Conservation (phyloP, 345 rosid species). For the Capsella bursapastoris region DNA sequence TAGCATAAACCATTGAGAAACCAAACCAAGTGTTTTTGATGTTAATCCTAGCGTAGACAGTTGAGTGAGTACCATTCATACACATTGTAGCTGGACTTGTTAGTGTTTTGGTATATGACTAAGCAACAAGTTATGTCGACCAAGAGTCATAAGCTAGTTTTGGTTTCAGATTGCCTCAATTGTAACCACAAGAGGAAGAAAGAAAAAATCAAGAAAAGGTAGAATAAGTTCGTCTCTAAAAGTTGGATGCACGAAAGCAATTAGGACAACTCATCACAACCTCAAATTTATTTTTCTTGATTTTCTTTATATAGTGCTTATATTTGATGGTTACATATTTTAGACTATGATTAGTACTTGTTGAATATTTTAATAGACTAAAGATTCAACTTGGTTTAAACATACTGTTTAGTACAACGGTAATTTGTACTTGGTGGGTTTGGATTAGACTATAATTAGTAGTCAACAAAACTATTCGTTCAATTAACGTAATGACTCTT, state of each 20-base stretch:
- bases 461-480: no score
- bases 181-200: not conserved
- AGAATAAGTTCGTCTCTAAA: conserved; percentile 4
- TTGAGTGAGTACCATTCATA: not conserved
- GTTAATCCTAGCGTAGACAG: not conserved
- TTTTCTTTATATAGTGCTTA: not conserved
- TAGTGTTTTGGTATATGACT: not conserved
- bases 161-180: not conserved
- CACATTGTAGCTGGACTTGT: not conserved
- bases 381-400: no score
- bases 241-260: conserved; percentile 30
- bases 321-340: not conserved
- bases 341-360: no score
- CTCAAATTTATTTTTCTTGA: not conserved
- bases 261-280: conserved; percentile 26
- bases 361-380: no score
- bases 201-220: not conserved
- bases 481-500: no score
- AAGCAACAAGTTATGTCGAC: not conserved
- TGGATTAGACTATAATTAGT: no score
- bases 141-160: not conserved
- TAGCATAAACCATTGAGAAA: not conserved
- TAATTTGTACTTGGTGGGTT: no score
- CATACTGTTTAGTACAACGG: no score
- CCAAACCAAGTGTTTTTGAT: not conserved